phyloP scores from a whole-genome alignment of 2,329 filamentous ascomycete species.

The Dactylonectria macrodidyma region DNA sequence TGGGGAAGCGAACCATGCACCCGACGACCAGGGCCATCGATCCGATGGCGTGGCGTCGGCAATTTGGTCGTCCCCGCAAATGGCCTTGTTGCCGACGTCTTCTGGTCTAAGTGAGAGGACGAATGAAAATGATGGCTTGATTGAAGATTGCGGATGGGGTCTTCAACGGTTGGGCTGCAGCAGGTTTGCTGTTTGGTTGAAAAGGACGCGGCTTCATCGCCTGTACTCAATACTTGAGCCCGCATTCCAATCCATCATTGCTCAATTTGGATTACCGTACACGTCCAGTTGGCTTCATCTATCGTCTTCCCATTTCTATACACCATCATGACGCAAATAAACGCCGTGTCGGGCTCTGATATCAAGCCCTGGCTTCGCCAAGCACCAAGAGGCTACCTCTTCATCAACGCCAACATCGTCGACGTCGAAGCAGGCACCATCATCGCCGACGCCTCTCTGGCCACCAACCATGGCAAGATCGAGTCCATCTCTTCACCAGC shows the following conservation, averaged over 20 bases:
- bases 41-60: slow-evolving; percentile 25
- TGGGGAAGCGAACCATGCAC: slow-evolving; percentile 27
- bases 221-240: neutral
- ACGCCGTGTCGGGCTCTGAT: slow-evolving; percentile 20
- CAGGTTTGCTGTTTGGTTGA: slow-evolving; percentile 12
- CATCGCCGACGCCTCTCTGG: slow-evolving; percentile 50
- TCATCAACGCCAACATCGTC: slow-evolving; percentile 62
- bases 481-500: slow-evolving; percentile 41
- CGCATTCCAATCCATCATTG: slow-evolving; percentile 14
- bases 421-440: slow-evolving; percentile 55
- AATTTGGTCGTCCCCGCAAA: slow-evolving; percentile 22
- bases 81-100: slow-evolving; percentile 21
- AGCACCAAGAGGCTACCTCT: slow-evolving; percentile 46
- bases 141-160: slow-evolving; percentile 13
- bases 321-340: slow-evolving; percentile 23
- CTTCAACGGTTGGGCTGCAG: slow-evolving; percentile 1
- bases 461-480: slow-evolving; percentile 54
- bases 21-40: slow-evolving; percentile 27
- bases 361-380: slow-evolving; percentile 43
- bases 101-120: slow-evolving; percentile 18
- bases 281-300: neutral
- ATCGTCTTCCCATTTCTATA: neutral
- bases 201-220: slow-evolving; percentile 11
- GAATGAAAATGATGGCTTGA: neutral
- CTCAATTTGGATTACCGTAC: neutral